Percentiles rank a stretch among this genome's conserved stretches.
These are phyloP conservation scores for Trichosanthes cucumerina DNA, from an alignment of 306 rosid genomes.

Conservation along the genomic window DNA sequence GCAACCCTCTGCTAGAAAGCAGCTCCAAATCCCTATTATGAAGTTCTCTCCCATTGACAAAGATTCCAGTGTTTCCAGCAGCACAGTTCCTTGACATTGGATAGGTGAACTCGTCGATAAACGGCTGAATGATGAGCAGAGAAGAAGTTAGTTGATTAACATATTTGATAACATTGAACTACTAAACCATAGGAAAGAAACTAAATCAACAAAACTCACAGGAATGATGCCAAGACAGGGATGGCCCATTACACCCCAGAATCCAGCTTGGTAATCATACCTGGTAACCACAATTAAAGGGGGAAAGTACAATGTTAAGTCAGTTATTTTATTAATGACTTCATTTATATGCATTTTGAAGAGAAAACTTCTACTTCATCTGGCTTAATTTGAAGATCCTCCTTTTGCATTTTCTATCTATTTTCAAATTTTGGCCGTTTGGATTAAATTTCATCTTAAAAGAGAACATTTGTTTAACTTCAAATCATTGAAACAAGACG, in stretches of 20 bases:
- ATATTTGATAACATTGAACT: neutral
- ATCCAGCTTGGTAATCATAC: constrained; percentile 48
- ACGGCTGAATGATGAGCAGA: constrained; percentile 23
- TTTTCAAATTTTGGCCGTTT: neutral
- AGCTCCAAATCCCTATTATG: constrained; percentile 38
- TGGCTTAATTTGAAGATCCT: neutral
- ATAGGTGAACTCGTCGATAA: constrained; percentile 38
- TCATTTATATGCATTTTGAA: neutral
- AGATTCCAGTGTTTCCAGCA: constrained; percentile 36
- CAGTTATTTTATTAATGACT: neutral
- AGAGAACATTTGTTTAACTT: neutral
- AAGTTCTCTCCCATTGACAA: constrained; percentile 38
- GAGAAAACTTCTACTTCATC: neutral
- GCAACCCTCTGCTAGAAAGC: constrained; percentile 34
- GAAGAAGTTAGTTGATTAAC: neutral
- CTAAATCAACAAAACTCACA: constrained; percentile 21
- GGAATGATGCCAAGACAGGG: constrained; percentile 50
- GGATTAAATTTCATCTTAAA: neutral
- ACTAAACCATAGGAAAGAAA: neutral
- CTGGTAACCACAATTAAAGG: constrained; percentile 14
- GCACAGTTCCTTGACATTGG: constrained; percentile 36
- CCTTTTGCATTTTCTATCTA: neutral
- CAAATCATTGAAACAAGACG: neutral
- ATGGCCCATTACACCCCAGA: constrained; percentile 51
- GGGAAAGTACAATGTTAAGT: neutral